Percentiles rank a stretch among this genome's conserved stretches.
These are phyloP conservation scores for Claviceps sp. DNA, from an alignment of 2,329 filamentous ascomycete species.

Conservation along the genomic window DNA sequence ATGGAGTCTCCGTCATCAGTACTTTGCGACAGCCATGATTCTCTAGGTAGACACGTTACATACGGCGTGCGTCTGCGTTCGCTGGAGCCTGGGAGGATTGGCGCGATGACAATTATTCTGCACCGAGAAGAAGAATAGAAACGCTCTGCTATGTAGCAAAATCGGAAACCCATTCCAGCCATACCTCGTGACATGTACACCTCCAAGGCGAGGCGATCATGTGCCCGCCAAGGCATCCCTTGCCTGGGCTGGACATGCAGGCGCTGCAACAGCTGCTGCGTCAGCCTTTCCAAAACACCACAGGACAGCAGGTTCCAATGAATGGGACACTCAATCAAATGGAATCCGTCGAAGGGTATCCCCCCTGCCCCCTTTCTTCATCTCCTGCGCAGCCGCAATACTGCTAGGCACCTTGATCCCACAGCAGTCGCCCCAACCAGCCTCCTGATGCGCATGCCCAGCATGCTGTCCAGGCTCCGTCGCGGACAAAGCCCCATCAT, in stretches of 20 bases:
- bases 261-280: not conserved
- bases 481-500: slow-evolving; percentile 31
- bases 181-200: no score
- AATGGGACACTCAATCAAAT: slow-evolving; percentile 47
- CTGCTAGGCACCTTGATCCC: slow-evolving; percentile 95
- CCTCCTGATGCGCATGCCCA: slow-evolving; percentile 49
- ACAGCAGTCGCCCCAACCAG: slow-evolving; percentile 88
- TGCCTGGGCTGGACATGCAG: not conserved
- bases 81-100: no score
- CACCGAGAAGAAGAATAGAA: no score
- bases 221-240: no score
- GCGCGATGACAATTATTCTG: no score
- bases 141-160: no score
- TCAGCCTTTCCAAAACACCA: not conserved
- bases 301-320: not conserved
- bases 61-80: no score
- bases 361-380: slow-evolving; percentile 56
- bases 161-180: no score
- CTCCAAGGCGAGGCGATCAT: no score
- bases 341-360: slow-evolving; percentile 59
- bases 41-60: no score
- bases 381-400: slow-evolving; percentile 78
- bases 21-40: no score
- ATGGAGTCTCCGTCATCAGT: no score
- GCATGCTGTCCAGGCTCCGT: slow-evolving; percentile 39